Evolutionary conservation across 768 basidiomycete species (phyloP), one percentile per base, ranked within the genome.

Genomic region (Clathrus columnatus): DNA sequence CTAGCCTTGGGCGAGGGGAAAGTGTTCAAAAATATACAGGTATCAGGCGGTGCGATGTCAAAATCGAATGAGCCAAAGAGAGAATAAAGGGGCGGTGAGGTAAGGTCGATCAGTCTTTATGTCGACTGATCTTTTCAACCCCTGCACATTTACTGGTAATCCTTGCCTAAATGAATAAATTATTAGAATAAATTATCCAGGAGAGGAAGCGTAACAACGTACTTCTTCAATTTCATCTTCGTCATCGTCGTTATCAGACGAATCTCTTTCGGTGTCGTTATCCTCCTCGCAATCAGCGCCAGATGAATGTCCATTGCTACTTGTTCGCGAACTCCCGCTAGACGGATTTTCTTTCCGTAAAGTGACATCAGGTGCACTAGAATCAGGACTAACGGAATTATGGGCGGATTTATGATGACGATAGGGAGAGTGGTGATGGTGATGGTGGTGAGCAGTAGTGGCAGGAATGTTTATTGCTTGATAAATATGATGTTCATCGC

Each of bases 381-480:
- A n/a, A 18, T 44, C 30, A 26, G 16, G 26, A 43, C 21, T 44
- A 10, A 20, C 54, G n/a, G 29, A 32, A 11, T 26, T 21, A 14
- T 55, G 45, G 23, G 20, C 16, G 17, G 45, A 30, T 28, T 49
- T 51, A 47, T 57, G 43, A 28, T 54, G 51, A 14, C 41, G 44
- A 45, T 60, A 45, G 7, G 20, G 57, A 54, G 54, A 48, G 28
- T 55, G 56, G 8, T 42, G 51, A 24, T 27, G 53, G 36, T 58
- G 66, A 36, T 69, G 67, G 29, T 67, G 66, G 42, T 70, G 66
- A 36, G 61, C 57, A 23, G 60, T 47, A n/a, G 62, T 60, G 4
- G 71, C 66, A 29, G 73, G 72, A 48, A 75, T 63, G 23, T 54
- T 69, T 27, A 71, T 62, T n/a, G 69, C 70, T 7, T 62, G 62